Evolutionary conservation across 2,329 filamentous ascomycete genomes (phyloP), one percentile per base, ranked within the genome.

Genomic region (Pestalotiopsis sp.): DNA sequence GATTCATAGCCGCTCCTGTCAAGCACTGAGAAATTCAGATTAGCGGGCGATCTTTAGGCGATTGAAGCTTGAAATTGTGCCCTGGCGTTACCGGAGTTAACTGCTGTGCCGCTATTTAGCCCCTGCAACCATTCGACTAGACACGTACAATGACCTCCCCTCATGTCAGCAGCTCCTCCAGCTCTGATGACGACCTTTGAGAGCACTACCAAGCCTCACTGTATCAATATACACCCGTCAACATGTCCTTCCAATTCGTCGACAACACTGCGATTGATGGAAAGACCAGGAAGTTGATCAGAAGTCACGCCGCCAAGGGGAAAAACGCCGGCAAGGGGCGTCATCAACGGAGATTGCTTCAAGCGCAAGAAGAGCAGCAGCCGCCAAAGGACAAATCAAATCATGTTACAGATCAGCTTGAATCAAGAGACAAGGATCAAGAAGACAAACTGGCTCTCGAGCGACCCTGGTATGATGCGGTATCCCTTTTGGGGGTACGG

Each of bases 241-340:
- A 14, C 1, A 73, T 73, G 72, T 11, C 70, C 49, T 36, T 73
- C 41, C 67, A 70, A 25, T 74, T 73, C 60, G 70, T 74, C 17
- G 68, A 74, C 58, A 70, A 70, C 59, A 39, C 68, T 17, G 14
- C 63, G 3, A 69, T 65, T 17, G 70, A 73, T n/a, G 66, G 39
- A 59, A 69, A 67, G n/a, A 68, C 72, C 9, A 64, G 72, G 41
- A 70, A 49, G 11, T 38, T 70, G 23, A 73, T 74, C 23, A 70
- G 72, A 57, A 74, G 72, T 36, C 71, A 73, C 41, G 72, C 67
- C 59, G 72, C 71, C 3, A 72, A 70, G 31, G 72, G 72, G n/a
- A 74, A 72, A 69, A 74, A 73, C 41, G 49, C 71, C 1, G 64
- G 64, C 45, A 68, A 68, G 13, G 25, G 38, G 12, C 58, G 64